phyloP scores from a whole-genome alignment of 306 rosid species.

The Fagus crenata region DNA sequence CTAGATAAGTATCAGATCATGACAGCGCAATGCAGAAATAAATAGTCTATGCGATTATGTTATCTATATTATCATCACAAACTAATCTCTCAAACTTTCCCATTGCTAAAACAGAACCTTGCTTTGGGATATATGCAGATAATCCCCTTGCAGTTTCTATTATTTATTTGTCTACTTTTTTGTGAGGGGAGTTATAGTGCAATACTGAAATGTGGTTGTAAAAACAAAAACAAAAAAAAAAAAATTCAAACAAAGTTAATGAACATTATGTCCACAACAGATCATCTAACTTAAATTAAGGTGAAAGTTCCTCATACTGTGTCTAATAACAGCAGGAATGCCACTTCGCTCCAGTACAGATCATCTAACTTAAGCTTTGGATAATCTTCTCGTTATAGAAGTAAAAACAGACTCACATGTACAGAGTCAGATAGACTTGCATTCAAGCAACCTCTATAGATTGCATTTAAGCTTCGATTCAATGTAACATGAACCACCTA shows the following conservation, averaged over 20 bases:
- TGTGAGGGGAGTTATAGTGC: no score
- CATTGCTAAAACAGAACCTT: no score
- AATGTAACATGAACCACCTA: background rate
- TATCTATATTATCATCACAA: background rate
- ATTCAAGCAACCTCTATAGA: background rate
- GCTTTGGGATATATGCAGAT: no score
- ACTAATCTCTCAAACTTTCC: background rate
- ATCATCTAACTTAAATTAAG: no score
- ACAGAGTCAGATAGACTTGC: background rate
- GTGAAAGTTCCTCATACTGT: background rate
- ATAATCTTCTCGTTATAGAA: background rate
- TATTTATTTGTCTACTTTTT: no score
- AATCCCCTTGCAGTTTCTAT: no score
- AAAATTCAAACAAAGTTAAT: background rate
- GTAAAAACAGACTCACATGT: background rate
- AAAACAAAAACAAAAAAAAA: no score
- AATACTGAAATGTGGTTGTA: no score
- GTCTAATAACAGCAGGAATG: background rate
- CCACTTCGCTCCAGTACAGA: background rate
- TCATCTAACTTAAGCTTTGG: background rate
- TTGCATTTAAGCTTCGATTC: background rate
- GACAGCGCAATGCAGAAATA: conserved; percentile 10
- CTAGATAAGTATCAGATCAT: conserved; percentile 6
- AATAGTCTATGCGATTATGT: conserved; percentile 12
- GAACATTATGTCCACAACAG: background rate